A percentile compares a stretch with the other conserved stretches of the same genome.
These are phyloP conservation scores for Podospora bellae-mahoneyi DNA, from an alignment of 495 filamentous ascomycete genomes.

Conservation along the genomic window DNA sequence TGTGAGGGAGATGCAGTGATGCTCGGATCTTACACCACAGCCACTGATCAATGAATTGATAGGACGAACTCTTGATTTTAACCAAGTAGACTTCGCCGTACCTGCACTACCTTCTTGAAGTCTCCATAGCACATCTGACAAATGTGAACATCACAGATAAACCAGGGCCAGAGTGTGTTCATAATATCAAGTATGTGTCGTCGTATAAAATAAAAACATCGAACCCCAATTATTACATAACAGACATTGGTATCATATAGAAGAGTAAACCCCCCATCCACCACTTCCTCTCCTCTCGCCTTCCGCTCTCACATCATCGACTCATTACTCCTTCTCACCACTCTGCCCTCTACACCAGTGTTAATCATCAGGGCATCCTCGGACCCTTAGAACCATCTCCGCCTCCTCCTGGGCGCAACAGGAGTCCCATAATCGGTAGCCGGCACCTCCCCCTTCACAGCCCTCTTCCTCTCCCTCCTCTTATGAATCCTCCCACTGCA, in stretches of 20 bases:
- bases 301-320: not conserved
- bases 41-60: no score
- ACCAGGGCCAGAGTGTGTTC: no score
- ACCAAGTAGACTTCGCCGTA: no score
- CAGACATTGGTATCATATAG: not conserved
- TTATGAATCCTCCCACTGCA: constrained; percentile 42
- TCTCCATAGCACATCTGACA: no score
- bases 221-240: not conserved
- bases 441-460: not conserved
- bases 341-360: not conserved
- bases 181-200: no score
- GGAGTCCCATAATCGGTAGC: not conserved
- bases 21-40: no score
- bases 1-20: no score
- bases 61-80: no score
- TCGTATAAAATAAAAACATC: not conserved
- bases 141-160: no score
- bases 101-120: no score
- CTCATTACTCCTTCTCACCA: not conserved
- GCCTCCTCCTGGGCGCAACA: constrained; percentile 3
- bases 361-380: not conserved
- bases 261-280: not conserved
- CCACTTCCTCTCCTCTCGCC: not conserved
- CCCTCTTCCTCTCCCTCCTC: constrained; percentile 2
- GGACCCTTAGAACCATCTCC: not conserved